phyloP scores from a whole-genome alignment of 2,329 filamentous ascomycete genomes.

The Colletotrichum sp. region DNA sequence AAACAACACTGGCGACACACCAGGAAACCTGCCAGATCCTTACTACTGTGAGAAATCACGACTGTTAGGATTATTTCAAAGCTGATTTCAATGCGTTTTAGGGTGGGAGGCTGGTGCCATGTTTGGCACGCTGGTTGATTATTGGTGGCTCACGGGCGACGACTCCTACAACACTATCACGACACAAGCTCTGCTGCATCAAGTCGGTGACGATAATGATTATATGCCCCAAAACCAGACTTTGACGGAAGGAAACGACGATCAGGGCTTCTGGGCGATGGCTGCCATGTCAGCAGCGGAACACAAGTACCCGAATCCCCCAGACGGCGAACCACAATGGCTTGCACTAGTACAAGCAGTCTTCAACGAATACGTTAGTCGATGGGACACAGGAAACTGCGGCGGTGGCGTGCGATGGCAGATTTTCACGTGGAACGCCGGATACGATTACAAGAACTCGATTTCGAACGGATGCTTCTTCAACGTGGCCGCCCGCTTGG shows the following conservation, averaged over 20 bases:
- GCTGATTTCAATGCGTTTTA: slow-evolving; percentile 40
- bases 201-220: slow-evolving; percentile 61
- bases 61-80: slow-evolving; percentile 23
- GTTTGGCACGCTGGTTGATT: slow-evolving; percentile 75
- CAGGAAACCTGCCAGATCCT: slow-evolving; percentile 62
- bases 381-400: slow-evolving; percentile 74
- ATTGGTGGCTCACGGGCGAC: slow-evolving; percentile 76
- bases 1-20: slow-evolving; percentile 62
- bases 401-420: slow-evolving; percentile 84
- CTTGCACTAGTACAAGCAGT: slow-evolving; percentile 77
- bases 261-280: slow-evolving; percentile 85
- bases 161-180: slow-evolving; percentile 66
- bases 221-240: slow-evolving; percentile 74
- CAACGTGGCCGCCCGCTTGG: slow-evolving; percentile 73
- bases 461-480: slow-evolving; percentile 75
- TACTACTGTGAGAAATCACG: slow-evolving; percentile 48
- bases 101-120: slow-evolving; percentile 78
- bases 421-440: slow-evolving; percentile 78
- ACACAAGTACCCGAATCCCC: slow-evolving; percentile 74
- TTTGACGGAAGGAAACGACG: slow-evolving; percentile 70
- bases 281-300: slow-evolving; percentile 81
- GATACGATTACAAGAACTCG: slow-evolving; percentile 72
- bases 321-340: slow-evolving; percentile 70
- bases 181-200: slow-evolving; percentile 64
- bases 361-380: slow-evolving; percentile 78